A percentile compares a stretch with the other conserved stretches of the same genome.
phyloP scores from a whole-genome alignment of 306 rosid genomes.

The Arachis hypogaea region DNA sequence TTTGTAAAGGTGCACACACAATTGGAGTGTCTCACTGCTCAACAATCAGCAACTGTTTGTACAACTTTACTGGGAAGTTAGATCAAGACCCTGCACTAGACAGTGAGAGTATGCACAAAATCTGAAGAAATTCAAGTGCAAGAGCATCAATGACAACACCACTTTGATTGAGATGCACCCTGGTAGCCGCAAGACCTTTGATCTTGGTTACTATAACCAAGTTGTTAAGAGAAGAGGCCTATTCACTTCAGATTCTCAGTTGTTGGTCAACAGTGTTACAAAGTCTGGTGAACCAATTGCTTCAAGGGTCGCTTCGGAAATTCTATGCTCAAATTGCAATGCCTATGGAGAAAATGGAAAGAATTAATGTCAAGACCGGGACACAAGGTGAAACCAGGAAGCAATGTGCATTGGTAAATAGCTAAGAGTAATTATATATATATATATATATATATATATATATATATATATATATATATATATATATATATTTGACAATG shows the following conservation, averaged over 20 bases:
- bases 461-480: too few relatives aligned
- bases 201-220: constrained; percentile 62
- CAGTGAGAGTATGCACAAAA: constrained; percentile 68
- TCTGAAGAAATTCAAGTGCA: constrained; percentile 79
- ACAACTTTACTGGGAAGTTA: constrained; percentile 76
- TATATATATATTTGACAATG: neutral
- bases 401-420: constrained; percentile 72
- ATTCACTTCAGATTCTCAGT: constrained; percentile 77
- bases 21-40: constrained; percentile 80
- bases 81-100: constrained; percentile 84
- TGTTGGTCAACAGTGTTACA: constrained; percentile 58
- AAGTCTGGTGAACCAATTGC: constrained; percentile 50
- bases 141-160: constrained; percentile 52
- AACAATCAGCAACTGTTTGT: constrained; percentile 62
- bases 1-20: constrained; percentile 78
- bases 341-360: constrained; percentile 83
- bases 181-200: constrained; percentile 83
- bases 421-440: constrained; percentile 10
- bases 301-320: constrained; percentile 55
- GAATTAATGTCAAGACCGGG: constrained; percentile 70
- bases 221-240: constrained; percentile 76
- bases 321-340: constrained; percentile 65
- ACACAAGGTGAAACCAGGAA: constrained; percentile 80
- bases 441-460: too few relatives aligned
- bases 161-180: constrained; percentile 87